phyloP scores from a whole-genome alignment of 371 early-diverging fungal genomes.

The Vairimorpha ceranae region DNA sequence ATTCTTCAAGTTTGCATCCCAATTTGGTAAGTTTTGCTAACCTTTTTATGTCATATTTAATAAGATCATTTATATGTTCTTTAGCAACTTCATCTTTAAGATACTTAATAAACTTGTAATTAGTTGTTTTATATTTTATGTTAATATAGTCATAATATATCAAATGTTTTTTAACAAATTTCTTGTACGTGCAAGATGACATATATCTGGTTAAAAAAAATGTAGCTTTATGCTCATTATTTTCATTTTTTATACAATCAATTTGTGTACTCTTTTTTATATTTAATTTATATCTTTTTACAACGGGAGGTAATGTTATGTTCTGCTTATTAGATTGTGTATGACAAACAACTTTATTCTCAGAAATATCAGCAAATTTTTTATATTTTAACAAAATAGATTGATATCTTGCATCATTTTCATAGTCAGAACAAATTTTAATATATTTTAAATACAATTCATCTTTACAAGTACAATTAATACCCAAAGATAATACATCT shows the following conservation, averaged over 20 bases:
- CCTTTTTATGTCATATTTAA: background rate
- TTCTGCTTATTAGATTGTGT: no score
- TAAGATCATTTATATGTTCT: background rate
- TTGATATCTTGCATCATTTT: background rate
- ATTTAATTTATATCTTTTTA: no score
- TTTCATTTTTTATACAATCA: no score
- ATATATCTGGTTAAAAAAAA: background rate
- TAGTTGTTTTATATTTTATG: background rate
- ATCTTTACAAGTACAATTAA: background rate
- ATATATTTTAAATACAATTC: background rate
- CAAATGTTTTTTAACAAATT: background rate
- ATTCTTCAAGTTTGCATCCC: background rate
- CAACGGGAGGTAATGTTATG: no score
- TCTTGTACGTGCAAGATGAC: background rate
- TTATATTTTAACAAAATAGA: background rate
- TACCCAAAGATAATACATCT: no score
- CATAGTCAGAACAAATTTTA: background rate
- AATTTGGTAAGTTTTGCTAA: background rate
- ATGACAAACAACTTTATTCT: no score
- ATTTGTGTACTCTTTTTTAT: no score
- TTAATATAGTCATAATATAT: background rate
- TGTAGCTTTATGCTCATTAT: no score
- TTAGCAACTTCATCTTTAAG: background rate
- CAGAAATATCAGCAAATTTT: no score
- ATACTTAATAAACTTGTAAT: slow-evolving; percentile 9